Evolutionary conservation across 2,329 filamentous ascomycete species (phyloP).

Genomic region (Pseudodiploospora longispora): DNA sequence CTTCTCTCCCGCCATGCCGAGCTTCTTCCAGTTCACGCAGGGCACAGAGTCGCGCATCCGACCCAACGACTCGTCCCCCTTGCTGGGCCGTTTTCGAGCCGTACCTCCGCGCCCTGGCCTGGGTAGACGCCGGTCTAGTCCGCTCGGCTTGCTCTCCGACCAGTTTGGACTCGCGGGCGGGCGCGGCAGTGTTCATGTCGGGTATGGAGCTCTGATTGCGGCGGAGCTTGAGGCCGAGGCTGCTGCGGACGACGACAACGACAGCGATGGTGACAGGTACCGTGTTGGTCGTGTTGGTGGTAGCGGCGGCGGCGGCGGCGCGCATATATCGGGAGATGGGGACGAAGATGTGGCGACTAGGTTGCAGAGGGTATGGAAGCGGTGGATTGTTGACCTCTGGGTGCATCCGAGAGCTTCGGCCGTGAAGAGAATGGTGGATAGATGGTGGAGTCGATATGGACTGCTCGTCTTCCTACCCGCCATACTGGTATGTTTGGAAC

Average conservation of each 20-base stretch:
- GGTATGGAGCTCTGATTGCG: conserved; percentile 46
- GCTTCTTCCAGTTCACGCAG: conserved; percentile 61
- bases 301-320: background rate
- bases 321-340: conserved; percentile 19
- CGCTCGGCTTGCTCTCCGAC: conserved; percentile 32
- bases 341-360: conserved; percentile 26
- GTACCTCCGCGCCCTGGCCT: conserved; percentile 39
- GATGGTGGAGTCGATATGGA: conserved; percentile 57
- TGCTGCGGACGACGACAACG: conserved; percentile 20
- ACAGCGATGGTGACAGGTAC: conserved; percentile 11
- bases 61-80: conserved; percentile 47
- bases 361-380: conserved; percentile 27
- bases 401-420: conserved; percentile 51
- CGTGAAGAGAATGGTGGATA: conserved; percentile 50
- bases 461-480: conserved; percentile 55
- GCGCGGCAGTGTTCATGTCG: conserved; percentile 47
- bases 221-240: conserved; percentile 29
- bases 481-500: conserved; percentile 38
- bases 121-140: conserved; percentile 21
- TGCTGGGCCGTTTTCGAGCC: conserved; percentile 58
- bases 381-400: conserved; percentile 45
- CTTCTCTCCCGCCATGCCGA: conserved; percentile 39
- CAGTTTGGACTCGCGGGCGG: conserved; percentile 20
- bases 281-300: background rate
- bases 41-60: conserved; percentile 51